phyloP scores from a whole-genome alignment of 495 filamentous ascomycete species.

The Bacidia gigantensis region DNA sequence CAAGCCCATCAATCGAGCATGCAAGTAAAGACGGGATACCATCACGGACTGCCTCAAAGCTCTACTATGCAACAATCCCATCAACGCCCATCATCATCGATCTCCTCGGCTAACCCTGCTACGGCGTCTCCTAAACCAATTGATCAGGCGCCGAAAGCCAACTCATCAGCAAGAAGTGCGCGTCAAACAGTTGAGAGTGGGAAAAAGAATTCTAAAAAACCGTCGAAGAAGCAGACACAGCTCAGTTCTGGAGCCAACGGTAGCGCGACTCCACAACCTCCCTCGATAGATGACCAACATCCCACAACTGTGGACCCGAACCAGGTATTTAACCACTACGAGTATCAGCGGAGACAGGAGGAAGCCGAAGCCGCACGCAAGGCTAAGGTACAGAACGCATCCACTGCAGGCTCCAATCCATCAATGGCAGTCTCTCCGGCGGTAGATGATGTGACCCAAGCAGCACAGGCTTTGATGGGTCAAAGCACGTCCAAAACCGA shows the following conservation, averaged over 20 bases:
- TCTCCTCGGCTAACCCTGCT: neutral
- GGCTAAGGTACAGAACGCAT: slow-evolving; percentile 7
- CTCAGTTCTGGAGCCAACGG: neutral
- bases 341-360: slow-evolving; percentile 16
- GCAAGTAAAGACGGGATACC: neutral
- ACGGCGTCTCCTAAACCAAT: neutral
- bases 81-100: neutral
- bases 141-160: neutral
- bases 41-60: neutral
- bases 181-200: too few relatives aligned
- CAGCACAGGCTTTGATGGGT: neutral
- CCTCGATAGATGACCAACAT: neutral
- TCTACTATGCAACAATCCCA: neutral
- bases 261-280: neutral
- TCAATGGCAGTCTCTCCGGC: neutral
- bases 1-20: neutral
- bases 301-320: slow-evolving; percentile 19
- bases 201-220: neutral
- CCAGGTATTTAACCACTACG: slow-evolving; percentile 21
- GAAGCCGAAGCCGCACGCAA: slow-evolving; percentile 14
- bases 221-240: neutral
- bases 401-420: slow-evolving; percentile 1
- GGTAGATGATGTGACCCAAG: slow-evolving; percentile 3
- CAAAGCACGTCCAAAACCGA: neutral
- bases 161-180: neutral